Evolutionary conservation across 768 basidiomycete genomes (phyloP), one percentile per base, ranked within the genome.

Genomic region (Rhizopogon vinicolor): DNA sequence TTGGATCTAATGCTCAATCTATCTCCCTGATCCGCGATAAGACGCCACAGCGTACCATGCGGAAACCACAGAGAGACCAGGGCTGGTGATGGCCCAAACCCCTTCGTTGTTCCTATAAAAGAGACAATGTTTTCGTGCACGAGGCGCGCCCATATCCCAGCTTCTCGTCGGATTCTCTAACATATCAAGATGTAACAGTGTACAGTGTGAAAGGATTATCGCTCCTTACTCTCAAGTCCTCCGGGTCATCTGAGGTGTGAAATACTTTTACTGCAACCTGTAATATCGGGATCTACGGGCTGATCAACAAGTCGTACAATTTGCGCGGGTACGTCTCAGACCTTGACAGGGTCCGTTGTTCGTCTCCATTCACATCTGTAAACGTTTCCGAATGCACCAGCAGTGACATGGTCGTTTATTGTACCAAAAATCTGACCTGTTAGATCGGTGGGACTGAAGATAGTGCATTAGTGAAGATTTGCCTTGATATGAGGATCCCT

Each of bases 81-180:
- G 8, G 65, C 58, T 7, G 58, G 50, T 8, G 58, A 60, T n/a
- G 28, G 5, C 8, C 43, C 41, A 43, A 58, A 65, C 31, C 54
- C 58, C 22, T 48, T 52, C 19, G 57, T 42, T 3, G 50, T 44
- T n/a, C 65, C 62, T 25, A 41, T 53, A 25, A 65, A 51, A 4
- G 56, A 45, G 2, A 66, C 40, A 7, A 66, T 51, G 53, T 66
- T 66, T 19, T 50, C 48, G 40, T 66, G 60, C 2, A 41, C 3
- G 12, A 65, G 51, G 28, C 35, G 25, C 31, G 51, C 55, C 65
- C 65, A 66, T 5, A 61, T 58, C n/a, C 49, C 45, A 12, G 62
- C 35, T 44, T 60, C 63, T 22, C 56, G 58, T n/a, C 54, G 51
- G 25, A 65, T 40, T 12, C 55, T 41, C 63, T 65, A 14, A 5